A percentile compares a stretch with the other conserved stretches of the same genome.
phyloP scores from a whole-genome alignment of 2,329 filamentous ascomycete species.

The Aspergillus sp. region DNA sequence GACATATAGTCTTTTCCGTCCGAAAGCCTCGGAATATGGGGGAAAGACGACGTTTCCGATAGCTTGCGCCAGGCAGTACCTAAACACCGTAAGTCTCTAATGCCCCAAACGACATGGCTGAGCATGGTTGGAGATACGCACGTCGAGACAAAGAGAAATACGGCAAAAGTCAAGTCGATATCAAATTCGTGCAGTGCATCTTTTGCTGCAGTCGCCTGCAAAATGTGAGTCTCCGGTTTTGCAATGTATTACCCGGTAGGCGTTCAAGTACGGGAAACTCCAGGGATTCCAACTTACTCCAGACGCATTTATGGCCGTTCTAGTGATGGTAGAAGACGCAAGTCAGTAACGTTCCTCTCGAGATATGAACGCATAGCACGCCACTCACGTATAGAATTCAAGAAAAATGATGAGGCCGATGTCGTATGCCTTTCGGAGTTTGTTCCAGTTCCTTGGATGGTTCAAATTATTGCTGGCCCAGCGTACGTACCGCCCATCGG shows the following conservation, averaged over 20 bases:
- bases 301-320: constrained; percentile 15
- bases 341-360: neutral
- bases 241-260: neutral
- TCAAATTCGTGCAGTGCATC: constrained; percentile 15
- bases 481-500: constrained; percentile 15
- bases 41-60: constrained; percentile 31
- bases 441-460: constrained; percentile 25
- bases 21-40: constrained; percentile 34
- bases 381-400: constrained; percentile 25
- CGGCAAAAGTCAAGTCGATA: constrained; percentile 14
- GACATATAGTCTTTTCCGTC: constrained; percentile 33
- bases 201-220: constrained; percentile 17
- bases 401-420: constrained; percentile 23
- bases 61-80: constrained; percentile 28
- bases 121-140: neutral
- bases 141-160: constrained; percentile 23
- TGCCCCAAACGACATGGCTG: too few species aligned
- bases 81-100: constrained; percentile 7
- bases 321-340: neutral
- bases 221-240: neutral
- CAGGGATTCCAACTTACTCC: constrained; percentile 8
- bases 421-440: constrained; percentile 23
- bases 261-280: neutral
- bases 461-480: constrained; percentile 18
- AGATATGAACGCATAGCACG: neutral